Evolutionary conservation across 208 protist genomes (phyloP).

Genomic region (Tritrichomonas foetus): DNA sequence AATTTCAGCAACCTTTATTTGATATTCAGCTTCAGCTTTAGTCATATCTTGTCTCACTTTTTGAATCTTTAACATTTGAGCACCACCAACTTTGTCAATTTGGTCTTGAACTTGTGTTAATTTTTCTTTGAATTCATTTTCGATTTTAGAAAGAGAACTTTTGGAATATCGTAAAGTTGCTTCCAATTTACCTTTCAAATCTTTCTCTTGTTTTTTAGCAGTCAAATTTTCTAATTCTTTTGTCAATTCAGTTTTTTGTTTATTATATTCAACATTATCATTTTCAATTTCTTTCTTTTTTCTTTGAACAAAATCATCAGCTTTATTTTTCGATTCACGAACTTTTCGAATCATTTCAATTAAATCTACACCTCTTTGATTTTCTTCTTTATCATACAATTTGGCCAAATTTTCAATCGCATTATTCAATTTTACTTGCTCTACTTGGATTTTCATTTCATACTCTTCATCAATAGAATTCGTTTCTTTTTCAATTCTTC

Average conservation of each 20-base stretch:
- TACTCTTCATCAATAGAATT: neutral
- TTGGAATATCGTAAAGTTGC: neutral
- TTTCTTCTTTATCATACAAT: conserved; percentile 23
- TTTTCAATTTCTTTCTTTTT: neutral
- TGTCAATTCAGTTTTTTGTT: neutral
- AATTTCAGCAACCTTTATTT: neutral
- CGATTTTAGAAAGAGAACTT: neutral
- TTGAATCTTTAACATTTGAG: neutral
- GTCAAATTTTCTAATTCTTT: neutral
- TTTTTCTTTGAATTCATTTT: neutral
- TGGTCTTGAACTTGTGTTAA: neutral
- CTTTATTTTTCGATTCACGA: neutral
- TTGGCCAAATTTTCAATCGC: neutral
- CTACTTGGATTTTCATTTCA: conserved; percentile 4
- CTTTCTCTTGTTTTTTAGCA: neutral
- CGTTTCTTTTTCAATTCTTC: neutral
- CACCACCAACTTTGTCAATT: neutral
- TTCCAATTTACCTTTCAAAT: neutral
- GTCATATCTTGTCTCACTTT: neutral
- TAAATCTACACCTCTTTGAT: neutral
- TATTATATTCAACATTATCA: neutral
- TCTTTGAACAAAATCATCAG: conserved; percentile 14
- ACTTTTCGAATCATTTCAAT: conserved; percentile 18
- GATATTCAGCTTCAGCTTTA: neutral
- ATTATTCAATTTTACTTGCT: neutral